phyloP scores from a whole-genome alignment of 257 asterid species.

The Solanum infundibuliforme region DNA sequence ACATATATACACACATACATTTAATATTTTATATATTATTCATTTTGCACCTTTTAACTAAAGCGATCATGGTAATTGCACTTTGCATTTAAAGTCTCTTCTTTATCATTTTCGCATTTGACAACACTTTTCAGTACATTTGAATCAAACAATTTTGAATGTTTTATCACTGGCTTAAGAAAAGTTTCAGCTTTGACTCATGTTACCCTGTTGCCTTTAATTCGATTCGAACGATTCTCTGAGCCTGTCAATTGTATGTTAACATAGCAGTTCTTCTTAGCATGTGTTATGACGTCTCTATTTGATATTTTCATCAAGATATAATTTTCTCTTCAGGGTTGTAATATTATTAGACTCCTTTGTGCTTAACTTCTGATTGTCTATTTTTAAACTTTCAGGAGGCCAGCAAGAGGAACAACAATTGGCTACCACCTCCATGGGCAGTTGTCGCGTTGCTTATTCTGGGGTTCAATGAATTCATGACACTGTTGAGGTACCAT shows the following conservation, averaged over 20 bases:
- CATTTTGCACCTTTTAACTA: neutral
- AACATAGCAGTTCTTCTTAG: neutral
- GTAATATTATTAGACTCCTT: neutral
- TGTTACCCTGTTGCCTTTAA: neutral
- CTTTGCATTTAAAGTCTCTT: neutral
- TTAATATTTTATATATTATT: neutral
- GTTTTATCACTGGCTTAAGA: neutral
- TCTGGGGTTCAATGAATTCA: constrained; percentile 95
- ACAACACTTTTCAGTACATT: neutral
- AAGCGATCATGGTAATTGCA: neutral
- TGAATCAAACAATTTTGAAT: neutral
- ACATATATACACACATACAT: neutral
- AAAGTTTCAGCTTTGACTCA: neutral
- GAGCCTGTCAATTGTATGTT: neutral
- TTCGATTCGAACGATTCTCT: neutral
- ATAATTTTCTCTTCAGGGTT: neutral
- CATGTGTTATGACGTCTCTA: neutral
- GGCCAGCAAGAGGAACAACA: constrained; percentile 83
- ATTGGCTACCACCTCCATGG: constrained; percentile 99
- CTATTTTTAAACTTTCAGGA: constrained; percentile 42
- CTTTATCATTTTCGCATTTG: neutral
- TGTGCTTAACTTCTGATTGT: neutral
- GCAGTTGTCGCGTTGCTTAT: constrained; percentile 69
- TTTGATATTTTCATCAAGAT: neutral
- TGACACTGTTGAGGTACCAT: constrained; percentile 86